Evolutionary conservation across 805 yeast genomes (phyloP).

Genomic region (Starmerella cellae): DNA sequence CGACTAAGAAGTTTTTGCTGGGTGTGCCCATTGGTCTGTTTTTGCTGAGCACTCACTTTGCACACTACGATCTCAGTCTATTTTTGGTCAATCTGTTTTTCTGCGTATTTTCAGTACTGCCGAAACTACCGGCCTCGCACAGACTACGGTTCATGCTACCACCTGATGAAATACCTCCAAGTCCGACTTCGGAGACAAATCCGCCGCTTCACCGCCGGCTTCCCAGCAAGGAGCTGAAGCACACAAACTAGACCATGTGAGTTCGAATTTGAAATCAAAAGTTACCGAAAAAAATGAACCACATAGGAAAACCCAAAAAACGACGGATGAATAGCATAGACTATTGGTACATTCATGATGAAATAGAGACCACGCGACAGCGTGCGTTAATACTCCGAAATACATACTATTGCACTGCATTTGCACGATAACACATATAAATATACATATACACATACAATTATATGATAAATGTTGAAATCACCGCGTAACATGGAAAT

Average conservation of each 20-base stretch:
- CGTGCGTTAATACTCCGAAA: too few relatives aligned
- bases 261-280: too few relatives aligned
- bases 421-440: too few relatives aligned
- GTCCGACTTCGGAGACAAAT: conserved; percentile 4
- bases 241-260: conserved; percentile 4
- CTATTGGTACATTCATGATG: not conserved
- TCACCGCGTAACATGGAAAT: too few relatives aligned
- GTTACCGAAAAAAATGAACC: too few relatives aligned
- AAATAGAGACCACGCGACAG: too few relatives aligned
- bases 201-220: conserved; percentile 12
- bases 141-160: conserved; percentile 27
- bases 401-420: too few relatives aligned
- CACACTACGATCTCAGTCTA: conserved; percentile 66
- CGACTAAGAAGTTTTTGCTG: conserved; percentile 82
- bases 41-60: conserved; percentile 76
- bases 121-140: conserved; percentile 57
- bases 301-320: not conserved
- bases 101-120: conserved; percentile 76
- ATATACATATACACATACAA: too few relatives aligned
- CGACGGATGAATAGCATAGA: not conserved
- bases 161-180: conserved; percentile 17
- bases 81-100: conserved; percentile 70
- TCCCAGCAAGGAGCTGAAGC: conserved; percentile 17
- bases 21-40: conserved; percentile 87
- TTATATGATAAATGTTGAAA: too few relatives aligned